Evolutionary conservation across 2,329 filamentous ascomycete genomes (phyloP).

Genomic region (Aspergillus oerlinghausenensis): DNA sequence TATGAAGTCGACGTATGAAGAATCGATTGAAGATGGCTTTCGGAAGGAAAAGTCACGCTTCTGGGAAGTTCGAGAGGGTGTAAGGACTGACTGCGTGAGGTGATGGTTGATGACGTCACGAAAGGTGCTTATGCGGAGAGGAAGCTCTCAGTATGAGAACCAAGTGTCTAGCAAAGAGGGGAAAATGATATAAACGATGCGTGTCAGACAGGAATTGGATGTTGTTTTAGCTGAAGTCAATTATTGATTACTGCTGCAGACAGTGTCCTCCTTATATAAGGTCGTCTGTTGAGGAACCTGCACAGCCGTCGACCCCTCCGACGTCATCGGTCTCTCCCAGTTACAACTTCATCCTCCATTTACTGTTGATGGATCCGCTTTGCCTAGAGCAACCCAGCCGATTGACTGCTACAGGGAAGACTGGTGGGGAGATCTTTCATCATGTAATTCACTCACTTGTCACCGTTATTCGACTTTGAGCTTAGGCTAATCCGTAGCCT

Average conservation of each 20-base stretch:
- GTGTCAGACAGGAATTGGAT: not conserved
- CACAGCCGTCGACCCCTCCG: slow-evolving; percentile 8
- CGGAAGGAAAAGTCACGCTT: not conserved
- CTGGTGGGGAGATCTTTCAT: not conserved
- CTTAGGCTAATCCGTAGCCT: not conserved
- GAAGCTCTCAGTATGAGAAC: not conserved
- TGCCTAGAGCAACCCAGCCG: not conserved
- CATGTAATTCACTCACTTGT: not conserved
- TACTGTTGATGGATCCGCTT: not conserved
- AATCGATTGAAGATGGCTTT: not conserved
- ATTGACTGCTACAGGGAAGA: not conserved
- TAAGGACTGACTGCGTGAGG: not conserved
- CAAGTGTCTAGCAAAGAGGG: not conserved
- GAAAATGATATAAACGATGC: not conserved
- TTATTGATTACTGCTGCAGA: not conserved
- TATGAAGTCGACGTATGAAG: slow-evolving; percentile 7
- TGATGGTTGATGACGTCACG: slow-evolving; percentile 20
- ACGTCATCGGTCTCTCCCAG: slow-evolving; percentile 17
- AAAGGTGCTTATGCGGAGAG: not conserved
- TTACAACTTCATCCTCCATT: slow-evolving; percentile 3
- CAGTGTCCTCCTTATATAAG: not conserved
- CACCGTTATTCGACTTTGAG: not conserved
- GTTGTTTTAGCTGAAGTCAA: not conserved
- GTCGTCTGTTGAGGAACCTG: not conserved
- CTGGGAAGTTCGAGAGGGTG: not conserved